phyloP scores from a whole-genome alignment of 169 alveolate species.

The Cardiosporidium cionae region DNA sequence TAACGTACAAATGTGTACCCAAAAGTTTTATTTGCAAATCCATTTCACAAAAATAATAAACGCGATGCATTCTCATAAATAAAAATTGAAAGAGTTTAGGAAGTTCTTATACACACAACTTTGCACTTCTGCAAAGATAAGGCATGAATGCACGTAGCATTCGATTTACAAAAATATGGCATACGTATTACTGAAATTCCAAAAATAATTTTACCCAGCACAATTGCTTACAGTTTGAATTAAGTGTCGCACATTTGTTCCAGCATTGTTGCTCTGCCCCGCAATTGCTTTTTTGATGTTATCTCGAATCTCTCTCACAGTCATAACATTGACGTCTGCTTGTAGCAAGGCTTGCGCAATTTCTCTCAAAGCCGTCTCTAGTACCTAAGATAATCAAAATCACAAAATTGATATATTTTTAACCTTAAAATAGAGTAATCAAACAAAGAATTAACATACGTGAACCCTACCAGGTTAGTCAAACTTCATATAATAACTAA shows the following conservation, averaged over 20 bases:
- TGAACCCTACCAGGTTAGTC: background rate
- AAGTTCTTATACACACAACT: background rate
- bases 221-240: slow-evolving; percentile 59
- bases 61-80: background rate
- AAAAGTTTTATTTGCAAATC: background rate
- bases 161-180: background rate
- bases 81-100: background rate
- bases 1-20: background rate
- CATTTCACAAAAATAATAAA: background rate
- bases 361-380: slow-evolving; percentile 65
- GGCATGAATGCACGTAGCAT: no score
- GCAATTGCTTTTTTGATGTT: slow-evolving; percentile 48
- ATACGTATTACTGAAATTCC: background rate
- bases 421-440: background rate
- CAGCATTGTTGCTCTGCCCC: slow-evolving; percentile 17
- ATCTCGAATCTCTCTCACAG: slow-evolving; percentile 67
- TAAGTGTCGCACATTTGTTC: slow-evolving; percentile 47
- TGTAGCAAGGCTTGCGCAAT: slow-evolving; percentile 77
- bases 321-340: slow-evolving; percentile 83
- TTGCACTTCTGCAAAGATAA: background rate
- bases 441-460: background rate
- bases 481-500: background rate
- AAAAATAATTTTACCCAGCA: background rate
- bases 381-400: slow-evolving; percentile 29
- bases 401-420: background rate